Base-by-base conservation (phyloP, 192 early-diverging fungal species). In the Lunasporangiospora selenospora region DNA sequence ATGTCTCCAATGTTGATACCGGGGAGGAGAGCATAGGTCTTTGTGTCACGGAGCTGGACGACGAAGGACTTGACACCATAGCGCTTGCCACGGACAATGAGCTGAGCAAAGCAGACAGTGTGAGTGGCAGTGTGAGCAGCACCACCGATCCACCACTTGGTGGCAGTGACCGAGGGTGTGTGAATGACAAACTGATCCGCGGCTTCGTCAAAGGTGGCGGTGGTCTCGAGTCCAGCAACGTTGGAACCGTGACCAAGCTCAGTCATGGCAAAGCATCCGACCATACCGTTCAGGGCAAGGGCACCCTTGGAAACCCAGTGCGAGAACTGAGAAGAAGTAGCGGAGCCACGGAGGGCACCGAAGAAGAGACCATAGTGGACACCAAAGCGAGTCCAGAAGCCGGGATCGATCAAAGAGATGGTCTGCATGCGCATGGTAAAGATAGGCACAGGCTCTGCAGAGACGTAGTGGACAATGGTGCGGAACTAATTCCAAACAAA, bases 91-190 rank as follows among this genome's bases (percentile, higher is more conserved):
- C 88, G 89, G 36, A 95, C 90, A 27, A 90, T 76, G 30, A 95
- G 84, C 78, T 93, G 92, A 12, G 93, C 93, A 67, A 92, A 94
- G 8, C 93, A 89, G 16, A 88, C 82, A 34, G 85, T 81, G 76
- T 92, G 90, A 2, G 92, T 93, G 34, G 93, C 93, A 10, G 90
- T 89, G 62, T 93, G 92, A n/a, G 93, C 95, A 15, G 95, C 95
- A 51, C 92, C 93, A 62, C 95, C 95, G 73, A 97, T 97, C 95
- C 95, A 97, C 95, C 95, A 97, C 79, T 97, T 95, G 40, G 93
- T 97, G 29, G 91, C 88, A 10, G 87, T 88, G 18, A 92, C 59
- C 8, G 87, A 85, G 11, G 90, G 90, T 39, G 90, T 89, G 56
- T 92, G 90, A 51, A 97, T 90, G 45, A 93, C 69, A 65, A 95